phyloP scores from a whole-genome alignment of 441 rosid species.

The Euphorbia schlechtendalii region DNA sequence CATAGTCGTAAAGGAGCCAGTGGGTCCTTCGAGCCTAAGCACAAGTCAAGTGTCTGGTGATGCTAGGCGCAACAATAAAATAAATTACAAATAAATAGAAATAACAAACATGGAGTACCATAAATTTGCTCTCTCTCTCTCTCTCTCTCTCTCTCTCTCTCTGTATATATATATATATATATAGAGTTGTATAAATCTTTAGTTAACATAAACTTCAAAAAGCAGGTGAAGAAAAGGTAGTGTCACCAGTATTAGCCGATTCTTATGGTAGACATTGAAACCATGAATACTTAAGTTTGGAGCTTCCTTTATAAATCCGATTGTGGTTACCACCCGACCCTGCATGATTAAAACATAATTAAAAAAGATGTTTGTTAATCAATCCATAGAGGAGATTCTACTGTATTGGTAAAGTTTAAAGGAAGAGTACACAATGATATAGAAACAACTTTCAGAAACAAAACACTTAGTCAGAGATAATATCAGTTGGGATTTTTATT shows the following conservation, averaged over 20 bases:
- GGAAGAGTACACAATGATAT: background rate
- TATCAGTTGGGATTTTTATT: too few species aligned
- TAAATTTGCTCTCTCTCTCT: too few species aligned
- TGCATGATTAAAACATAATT: constrained; percentile 27
- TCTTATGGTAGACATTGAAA: constrained; percentile 86
- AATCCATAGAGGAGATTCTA: background rate
- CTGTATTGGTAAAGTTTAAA: background rate
- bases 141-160: too few species aligned
- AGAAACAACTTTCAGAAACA: background rate
- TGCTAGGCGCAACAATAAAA: too few species aligned
- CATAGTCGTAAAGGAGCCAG: too few species aligned
- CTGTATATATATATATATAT: too few species aligned
- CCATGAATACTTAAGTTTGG: constrained; percentile 68
- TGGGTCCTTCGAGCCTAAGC: too few species aligned
- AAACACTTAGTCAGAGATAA: too few species aligned
- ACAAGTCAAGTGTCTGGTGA: too few species aligned
- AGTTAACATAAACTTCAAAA: background rate
- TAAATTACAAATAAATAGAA: too few species aligned
- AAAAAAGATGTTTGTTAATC: constrained; percentile 2
- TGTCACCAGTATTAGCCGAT: constrained; percentile 80
- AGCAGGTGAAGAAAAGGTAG: constrained; percentile 4
- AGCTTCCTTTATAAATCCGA: constrained; percentile 93
- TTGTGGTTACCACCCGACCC: constrained; percentile 76
- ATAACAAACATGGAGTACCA: too few species aligned
- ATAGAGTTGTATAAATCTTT: too few species aligned